phyloP scores from a whole-genome alignment of 2,329 filamentous ascomycete species.

The Fusarium stilboides region DNA sequence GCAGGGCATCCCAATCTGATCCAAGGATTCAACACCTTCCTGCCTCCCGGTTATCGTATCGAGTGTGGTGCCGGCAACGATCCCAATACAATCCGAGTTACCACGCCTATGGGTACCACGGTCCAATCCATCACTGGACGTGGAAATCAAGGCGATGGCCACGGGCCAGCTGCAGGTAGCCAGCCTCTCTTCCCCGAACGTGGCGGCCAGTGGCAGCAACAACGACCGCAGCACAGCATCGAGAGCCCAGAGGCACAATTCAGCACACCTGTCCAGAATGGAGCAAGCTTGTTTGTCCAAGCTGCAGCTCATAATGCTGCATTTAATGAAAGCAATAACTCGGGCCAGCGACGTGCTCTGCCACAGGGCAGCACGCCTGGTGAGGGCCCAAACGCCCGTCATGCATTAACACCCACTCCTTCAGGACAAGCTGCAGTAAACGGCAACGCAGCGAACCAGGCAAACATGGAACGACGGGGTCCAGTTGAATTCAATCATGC shows the following conservation, averaged over 20 bases:
- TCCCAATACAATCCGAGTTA: conserved; percentile 95
- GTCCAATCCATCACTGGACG: conserved; percentile 84
- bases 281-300: conserved; percentile 63
- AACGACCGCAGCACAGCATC: conserved; percentile 70
- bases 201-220: conserved; percentile 70
- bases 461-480: conserved; percentile 85
- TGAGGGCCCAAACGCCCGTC: conserved; percentile 65
- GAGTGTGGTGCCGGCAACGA: conserved; percentile 96
- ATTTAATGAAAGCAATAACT: conserved; percentile 51
- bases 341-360: conserved; percentile 54
- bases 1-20: conserved; percentile 96
- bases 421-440: conserved; percentile 72
- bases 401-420: conserved; percentile 73
- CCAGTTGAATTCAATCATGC: conserved; percentile 99
- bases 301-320: conserved; percentile 57
- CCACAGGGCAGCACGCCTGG: conserved; percentile 52
- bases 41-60: conserved; percentile 95
- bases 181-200: conserved; percentile 65
- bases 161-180: conserved; percentile 55
- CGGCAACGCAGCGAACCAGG: conserved; percentile 71
- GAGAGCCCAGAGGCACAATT: conserved; percentile 76
- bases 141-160: conserved; percentile 63
- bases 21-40: conserved; percentile 97
- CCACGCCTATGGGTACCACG: conserved; percentile 97
- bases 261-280: conserved; percentile 69